A percentile compares a stretch with the other conserved stretches of the same genome.
These are phyloP conservation scores for Curvularia verruculosa DNA, from an alignment of 2,329 filamentous ascomycete genomes.

Conservation along the genomic window DNA sequence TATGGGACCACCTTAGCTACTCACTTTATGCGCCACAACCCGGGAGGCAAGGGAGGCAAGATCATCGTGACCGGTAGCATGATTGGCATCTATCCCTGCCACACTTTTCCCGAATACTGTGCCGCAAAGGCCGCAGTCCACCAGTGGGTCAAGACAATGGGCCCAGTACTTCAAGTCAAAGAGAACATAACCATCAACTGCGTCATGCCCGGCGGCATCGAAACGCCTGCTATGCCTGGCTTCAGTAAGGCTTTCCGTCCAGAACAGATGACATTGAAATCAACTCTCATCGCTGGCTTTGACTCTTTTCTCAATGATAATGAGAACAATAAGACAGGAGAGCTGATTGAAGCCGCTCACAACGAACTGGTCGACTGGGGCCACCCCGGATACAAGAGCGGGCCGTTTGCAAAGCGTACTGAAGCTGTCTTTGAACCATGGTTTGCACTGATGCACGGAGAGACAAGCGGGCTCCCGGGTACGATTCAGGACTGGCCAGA, in stretches of 20 bases:
- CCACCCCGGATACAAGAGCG: conserved; percentile 50
- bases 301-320: conserved; percentile 53
- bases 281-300: conserved; percentile 55
- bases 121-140: conserved; percentile 57
- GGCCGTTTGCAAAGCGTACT: conserved; percentile 50
- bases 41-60: conserved; percentile 49
- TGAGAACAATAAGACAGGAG: conserved; percentile 47
- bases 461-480: conserved; percentile 51
- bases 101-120: conserved; percentile 57
- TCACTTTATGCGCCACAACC: conserved; percentile 61
- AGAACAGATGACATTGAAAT: conserved; percentile 46
- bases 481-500: conserved; percentile 39
- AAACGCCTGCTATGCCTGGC: conserved; percentile 52
- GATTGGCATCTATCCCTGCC: conserved; percentile 53
- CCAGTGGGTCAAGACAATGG: conserved; percentile 36
- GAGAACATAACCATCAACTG: conserved; percentile 58
- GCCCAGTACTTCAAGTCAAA: conserved; percentile 39
- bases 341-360: conserved; percentile 53
- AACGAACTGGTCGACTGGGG: conserved; percentile 48
- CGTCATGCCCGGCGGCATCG: conserved; percentile 57
- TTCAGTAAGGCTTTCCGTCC: conserved; percentile 32
- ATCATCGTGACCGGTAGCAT: conserved; percentile 56
- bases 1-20: conserved; percentile 58
- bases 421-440: conserved; percentile 57
- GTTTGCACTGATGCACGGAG: conserved; percentile 54